Conservation (phyloP, 2,329 filamentous ascomycete species). For the Cryphonectria radicalis region DNA sequence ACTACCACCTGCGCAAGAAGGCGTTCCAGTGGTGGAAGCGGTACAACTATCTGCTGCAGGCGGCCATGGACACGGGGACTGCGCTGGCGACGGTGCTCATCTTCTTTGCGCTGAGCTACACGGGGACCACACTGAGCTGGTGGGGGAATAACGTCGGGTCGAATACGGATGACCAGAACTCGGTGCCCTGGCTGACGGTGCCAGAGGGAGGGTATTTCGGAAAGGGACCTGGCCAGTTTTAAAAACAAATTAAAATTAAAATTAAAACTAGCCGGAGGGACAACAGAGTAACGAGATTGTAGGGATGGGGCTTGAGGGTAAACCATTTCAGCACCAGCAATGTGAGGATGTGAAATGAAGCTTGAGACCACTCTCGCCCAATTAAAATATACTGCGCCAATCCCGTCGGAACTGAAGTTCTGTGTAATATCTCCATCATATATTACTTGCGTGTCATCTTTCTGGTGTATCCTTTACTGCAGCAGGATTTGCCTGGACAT, state of each 20-base stretch:
- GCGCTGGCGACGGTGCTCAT: conserved; percentile 39
- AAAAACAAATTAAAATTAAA: no score
- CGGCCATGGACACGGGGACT: conserved; percentile 41
- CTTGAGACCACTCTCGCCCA: no score
- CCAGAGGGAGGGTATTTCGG: conserved; percentile 38
- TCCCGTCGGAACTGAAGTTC: not conserved
- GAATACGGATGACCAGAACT: conserved; percentile 41
- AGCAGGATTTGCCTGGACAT: not conserved
- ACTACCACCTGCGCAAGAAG: conserved; percentile 37
- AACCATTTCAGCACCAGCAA: not conserved
- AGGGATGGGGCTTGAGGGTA: not conserved
- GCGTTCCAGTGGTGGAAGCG: conserved; percentile 41
- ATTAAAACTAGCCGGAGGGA: not conserved
- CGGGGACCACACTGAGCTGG: conserved; percentile 38
- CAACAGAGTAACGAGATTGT: not conserved
- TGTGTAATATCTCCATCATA: not conserved
- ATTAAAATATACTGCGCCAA: no score
- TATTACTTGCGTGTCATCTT: not conserved
- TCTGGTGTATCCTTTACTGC: not conserved
- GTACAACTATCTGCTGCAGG: conserved; percentile 39
- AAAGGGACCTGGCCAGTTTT: conserved; percentile 39
- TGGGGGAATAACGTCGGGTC: conserved; percentile 42
- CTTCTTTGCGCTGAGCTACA: conserved; percentile 40
- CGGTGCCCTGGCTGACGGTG: conserved; percentile 39
- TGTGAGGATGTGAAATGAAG: not conserved